These are phyloP conservation scores for Oryza nivara DNA, from an alignment of 176 grass and related monocot species.

Conservation along the genomic window DNA sequence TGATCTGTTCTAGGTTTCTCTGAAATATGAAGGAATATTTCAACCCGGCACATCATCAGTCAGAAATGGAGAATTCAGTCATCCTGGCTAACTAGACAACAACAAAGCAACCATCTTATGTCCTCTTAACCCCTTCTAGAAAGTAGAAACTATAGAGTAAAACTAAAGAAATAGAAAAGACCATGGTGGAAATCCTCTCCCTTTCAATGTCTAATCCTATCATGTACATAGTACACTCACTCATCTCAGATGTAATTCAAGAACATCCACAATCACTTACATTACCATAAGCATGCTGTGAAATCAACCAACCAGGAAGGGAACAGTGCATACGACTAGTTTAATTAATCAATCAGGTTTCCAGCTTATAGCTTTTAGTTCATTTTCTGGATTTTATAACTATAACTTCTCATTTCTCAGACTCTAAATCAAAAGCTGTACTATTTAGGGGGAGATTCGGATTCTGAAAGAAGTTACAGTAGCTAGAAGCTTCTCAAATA, in stretches of 20 bases:
- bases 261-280: neutral
- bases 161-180: neutral
- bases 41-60: conserved; percentile 18
- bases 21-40: neutral
- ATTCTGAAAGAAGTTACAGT: no score
- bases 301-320: neutral
- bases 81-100: neutral
- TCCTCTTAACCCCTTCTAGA: neutral
- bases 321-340: neutral
- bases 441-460: no score
- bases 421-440: no score
- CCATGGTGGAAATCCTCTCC: neutral
- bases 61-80: neutral
- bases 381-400: no score
- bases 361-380: no score
- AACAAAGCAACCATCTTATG: neutral
- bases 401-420: no score
- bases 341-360: no score
- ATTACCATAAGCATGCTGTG: neutral
- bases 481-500: no score
- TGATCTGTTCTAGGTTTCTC: neutral
- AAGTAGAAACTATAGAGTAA: conserved; percentile 1
- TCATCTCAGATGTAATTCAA: neutral
- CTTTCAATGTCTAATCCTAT: neutral
- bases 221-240: neutral